Base-by-base conservation (phyloP, 805 yeast genomes). In the Candida schatavii region DNA sequence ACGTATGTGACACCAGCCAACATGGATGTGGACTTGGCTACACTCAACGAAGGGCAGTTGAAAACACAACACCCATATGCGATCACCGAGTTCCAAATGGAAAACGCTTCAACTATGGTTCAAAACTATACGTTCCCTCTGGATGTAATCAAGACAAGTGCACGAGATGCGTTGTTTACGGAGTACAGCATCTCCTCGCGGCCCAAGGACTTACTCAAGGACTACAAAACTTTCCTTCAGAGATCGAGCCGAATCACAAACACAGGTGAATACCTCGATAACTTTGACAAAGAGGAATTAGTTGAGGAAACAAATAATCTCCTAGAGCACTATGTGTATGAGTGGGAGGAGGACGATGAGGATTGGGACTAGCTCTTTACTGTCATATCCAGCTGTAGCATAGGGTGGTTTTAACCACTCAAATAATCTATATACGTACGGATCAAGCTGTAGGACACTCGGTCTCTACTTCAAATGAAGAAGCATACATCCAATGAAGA, bases 301-400 rank as follows among this genome's bases (percentile, higher is more conserved):
- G 29, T 67, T 0, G 73, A 70, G 42, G 66, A 62, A 15, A 44
- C 68, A 6, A 54, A 61, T n/a, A 31, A 46, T 7, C 31, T 70
- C 10, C 53, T 63, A 1, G 66, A 61, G 14, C 62, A 58, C 28
- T 69, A 70, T 40, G 52, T 64, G 0, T 42, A 49, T 11, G 65
- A 61, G 2, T 69, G 66, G 40, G 68, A 64, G 31, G 57, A 52
- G 15, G 52, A 54, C 35, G 68, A 62, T 36, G 62, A 55, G 20
- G 53, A 45, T 13, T 47, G 42, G 44, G 41, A 38, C n/a, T n/a
- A n/a, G n/a, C n/a, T n/a, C n/a, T n/a, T n/a, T n/a, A n/a, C n/a
- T n/a, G n/a, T n/a, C n/a, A n/a, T n/a, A n/a, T n/a, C n/a, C n/a
- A n/a, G n/a, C n/a, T n/a, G n/a, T n/a, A n/a, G n/a, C n/a, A n/a